phyloP scores from a whole-genome alignment of 129 eudicot species.

The Lactuca sativa region DNA sequence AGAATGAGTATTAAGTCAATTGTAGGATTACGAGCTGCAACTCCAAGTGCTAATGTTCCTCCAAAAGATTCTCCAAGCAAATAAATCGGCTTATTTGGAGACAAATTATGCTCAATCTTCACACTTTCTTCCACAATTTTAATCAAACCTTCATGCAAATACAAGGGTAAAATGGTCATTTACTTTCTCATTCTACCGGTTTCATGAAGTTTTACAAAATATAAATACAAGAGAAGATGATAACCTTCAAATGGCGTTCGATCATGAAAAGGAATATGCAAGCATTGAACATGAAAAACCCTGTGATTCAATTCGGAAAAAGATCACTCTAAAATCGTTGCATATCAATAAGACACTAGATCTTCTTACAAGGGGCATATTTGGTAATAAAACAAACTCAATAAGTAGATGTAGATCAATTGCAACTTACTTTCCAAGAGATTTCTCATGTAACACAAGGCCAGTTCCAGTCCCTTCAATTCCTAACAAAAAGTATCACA shows the following conservation, averaged over 20 bases:
- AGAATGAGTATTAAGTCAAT: slow-evolving; percentile 62
- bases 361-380: too few species aligned
- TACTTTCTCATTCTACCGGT: too few species aligned
- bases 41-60: slow-evolving; percentile 77
- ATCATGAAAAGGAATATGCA: slow-evolving; percentile 71
- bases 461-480: slow-evolving; percentile 81
- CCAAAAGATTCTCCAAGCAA: slow-evolving; percentile 83
- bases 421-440: slow-evolving; percentile 73
- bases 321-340: background rate
- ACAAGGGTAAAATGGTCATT: too few species aligned
- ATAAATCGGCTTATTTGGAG: slow-evolving; percentile 74
- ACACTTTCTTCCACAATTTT: slow-evolving; percentile 59
- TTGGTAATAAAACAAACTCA: too few species aligned
- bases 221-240: slow-evolving; percentile 10
- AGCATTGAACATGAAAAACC: slow-evolving; percentile 68
- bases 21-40: slow-evolving; percentile 77
- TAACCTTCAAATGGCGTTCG: slow-evolving; percentile 73
- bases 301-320: slow-evolving; percentile 34
- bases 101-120: slow-evolving; percentile 56
- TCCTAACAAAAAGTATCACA: slow-evolving; percentile 44
- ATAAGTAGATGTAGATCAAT: background rate
- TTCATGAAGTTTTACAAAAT: background rate
- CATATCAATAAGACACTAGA: background rate
- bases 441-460: slow-evolving; percentile 66
- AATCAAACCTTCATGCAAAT: slow-evolving; percentile 33